Base-by-base conservation (phyloP, 2,329 filamentous ascomycete species). In the Monilinia fructigena region DNA sequence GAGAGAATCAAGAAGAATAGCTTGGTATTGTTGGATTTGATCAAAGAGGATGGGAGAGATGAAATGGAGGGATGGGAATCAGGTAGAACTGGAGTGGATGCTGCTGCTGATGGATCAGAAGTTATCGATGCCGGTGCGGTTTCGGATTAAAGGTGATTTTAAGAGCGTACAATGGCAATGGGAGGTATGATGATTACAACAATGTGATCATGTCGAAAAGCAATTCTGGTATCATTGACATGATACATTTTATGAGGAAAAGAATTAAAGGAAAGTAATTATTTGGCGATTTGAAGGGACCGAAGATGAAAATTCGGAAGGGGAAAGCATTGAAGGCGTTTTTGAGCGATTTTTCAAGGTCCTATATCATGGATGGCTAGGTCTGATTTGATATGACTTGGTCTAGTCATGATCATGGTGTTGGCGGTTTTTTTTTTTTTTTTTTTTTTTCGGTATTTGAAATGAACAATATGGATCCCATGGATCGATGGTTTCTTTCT, bases 1-100 rank as follows among this genome's bases (percentile, higher is more conserved):
- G 79, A 83, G 67, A 84, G 88, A 68, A 89, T 89, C 70, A 86
- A 86, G 73, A 82, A 86, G 52, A 88, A 88, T 66, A 83, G 83
- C 16, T 82, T 86, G 69, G 83, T 89, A 31, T 82, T 89, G 77
- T 76, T 88, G 65, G 85, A 88, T 68, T 78, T 89, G n/a, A 88
- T 89, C 69, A 81, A 83, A 59, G 86, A 88, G 68, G 84, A 87
- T 65, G 85, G 83, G 23, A 76, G 82, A 26, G 82, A 82, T 26
- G 82, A 85, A 65, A 82, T 86, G 74, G 86, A 89, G 68, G 83
- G 87, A 70, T 89, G 86, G 85, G 67, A 67, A 23, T 66, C 73
- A n/a, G 71, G 69, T 10, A 69, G 63, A 20, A 60, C 38, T 12
- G 45, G 38, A 35, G 31, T 23, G 7, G 47, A 65, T n/a, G n/a